Percentiles rank a stretch among this genome's conserved stretches.
phyloP scores from a whole-genome alignment of 202 grass and related monocot species.

The Zoysia matrella region DNA sequence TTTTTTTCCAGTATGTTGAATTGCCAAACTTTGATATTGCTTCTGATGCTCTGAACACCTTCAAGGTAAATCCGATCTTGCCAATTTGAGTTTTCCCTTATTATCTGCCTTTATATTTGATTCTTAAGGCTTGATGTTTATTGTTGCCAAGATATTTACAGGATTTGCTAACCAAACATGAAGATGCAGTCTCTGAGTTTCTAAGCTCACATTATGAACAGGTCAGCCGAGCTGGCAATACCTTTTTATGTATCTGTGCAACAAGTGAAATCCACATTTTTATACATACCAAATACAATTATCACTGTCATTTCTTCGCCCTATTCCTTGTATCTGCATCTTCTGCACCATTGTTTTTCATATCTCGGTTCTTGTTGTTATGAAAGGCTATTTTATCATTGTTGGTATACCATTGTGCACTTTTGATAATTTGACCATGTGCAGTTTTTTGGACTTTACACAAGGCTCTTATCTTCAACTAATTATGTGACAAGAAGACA shows the following conservation, averaged over 20 bases:
- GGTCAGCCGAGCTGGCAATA: slow-evolving; percentile 44
- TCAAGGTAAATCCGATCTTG: slow-evolving; percentile 75
- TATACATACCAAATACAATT: neutral
- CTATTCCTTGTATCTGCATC: neutral
- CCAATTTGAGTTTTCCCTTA: slow-evolving; percentile 10
- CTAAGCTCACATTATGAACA: slow-evolving; percentile 80
- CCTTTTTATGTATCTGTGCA: neutral
- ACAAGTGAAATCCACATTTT: neutral
- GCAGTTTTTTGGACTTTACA: slow-evolving; percentile 98
- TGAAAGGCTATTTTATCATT: slow-evolving; percentile 5
- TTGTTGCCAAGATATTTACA: slow-evolving; percentile 52
- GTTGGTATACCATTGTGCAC: neutral
- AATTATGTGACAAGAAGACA: slow-evolving; percentile 99
- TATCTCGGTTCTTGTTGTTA: neutral
- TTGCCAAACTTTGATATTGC: slow-evolving; percentile 99
- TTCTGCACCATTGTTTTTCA: neutral
- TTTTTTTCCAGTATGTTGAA: slow-evolving; percentile 98
- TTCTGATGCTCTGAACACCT: slow-evolving; percentile 97
- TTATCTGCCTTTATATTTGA: slow-evolving; percentile 27
- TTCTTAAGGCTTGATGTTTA: slow-evolving; percentile 37
- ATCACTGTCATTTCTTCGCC: neutral
- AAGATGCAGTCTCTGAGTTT: slow-evolving; percentile 79
- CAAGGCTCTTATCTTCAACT: slow-evolving; percentile 77
- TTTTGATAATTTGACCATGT: slow-evolving; percentile 42
- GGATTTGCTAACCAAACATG: slow-evolving; percentile 99